A percentile compares a stretch with the other conserved stretches of the same genome.
These are phyloP conservation scores for Xylariaceae sp. DNA, from an alignment of 2,329 filamentous ascomycete species.

Conservation along the genomic window DNA sequence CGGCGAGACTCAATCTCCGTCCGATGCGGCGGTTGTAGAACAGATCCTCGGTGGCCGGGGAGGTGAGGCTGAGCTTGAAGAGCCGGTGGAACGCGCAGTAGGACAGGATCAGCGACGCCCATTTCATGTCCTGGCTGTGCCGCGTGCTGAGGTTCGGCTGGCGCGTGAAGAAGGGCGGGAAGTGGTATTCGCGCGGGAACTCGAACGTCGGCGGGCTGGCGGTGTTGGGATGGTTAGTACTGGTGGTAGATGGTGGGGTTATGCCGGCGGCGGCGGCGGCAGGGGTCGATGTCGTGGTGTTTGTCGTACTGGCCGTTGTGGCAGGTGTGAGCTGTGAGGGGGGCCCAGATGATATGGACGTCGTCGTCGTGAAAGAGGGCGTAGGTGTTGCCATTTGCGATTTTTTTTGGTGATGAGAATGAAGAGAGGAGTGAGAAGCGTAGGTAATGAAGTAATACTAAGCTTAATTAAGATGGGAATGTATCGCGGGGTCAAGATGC, in stretches of 20 bases:
- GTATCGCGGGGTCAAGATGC: too few species aligned
- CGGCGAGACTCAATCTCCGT: conserved; percentile 55
- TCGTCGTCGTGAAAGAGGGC: conserved; percentile 15
- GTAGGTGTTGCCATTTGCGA: conserved; percentile 17
- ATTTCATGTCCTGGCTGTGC: conserved; percentile 79
- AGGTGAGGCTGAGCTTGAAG: conserved; percentile 69
- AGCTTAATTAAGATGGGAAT: too few species aligned
- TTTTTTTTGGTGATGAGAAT: neutral
- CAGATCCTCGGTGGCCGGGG: conserved; percentile 48
- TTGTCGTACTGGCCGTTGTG: neutral
- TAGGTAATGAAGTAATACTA: too few species aligned
- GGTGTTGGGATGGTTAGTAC: conserved; percentile 2
- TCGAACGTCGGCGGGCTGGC: conserved; percentile 44
- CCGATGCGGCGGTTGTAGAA: conserved; percentile 64
- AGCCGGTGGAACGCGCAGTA: conserved; percentile 82
- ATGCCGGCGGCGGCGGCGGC: conserved; percentile 7
- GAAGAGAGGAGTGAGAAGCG: neutral
- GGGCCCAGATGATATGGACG: neutral
- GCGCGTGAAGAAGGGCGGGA: conserved; percentile 85
- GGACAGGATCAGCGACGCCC: conserved; percentile 82
- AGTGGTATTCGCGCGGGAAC: conserved; percentile 72
- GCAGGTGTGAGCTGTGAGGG: neutral
- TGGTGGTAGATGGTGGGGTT: conserved; percentile 3
- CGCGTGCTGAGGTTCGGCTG: conserved; percentile 77
- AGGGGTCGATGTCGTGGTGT: conserved; percentile 5